Conservation (phyloP, 2,329 filamentous ascomycete species). For the Xylaria sp. region DNA sequence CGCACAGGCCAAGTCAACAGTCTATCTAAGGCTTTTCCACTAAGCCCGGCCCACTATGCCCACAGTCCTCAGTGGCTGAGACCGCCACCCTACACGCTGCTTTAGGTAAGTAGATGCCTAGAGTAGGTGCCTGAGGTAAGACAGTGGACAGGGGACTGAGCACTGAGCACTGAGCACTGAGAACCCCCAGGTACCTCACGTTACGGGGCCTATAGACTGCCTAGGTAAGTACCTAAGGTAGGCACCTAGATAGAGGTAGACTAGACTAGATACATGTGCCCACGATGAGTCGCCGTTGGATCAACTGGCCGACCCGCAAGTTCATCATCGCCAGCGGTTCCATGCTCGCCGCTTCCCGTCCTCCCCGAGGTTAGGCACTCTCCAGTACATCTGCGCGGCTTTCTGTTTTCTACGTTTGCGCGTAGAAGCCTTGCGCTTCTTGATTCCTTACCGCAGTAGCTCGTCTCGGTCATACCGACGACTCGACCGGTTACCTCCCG, state of each 20-base stretch:
- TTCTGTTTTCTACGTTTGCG: background rate
- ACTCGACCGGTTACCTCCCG: background rate
- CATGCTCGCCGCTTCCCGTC: background rate
- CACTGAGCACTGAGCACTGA: too few species aligned
- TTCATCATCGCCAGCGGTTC: slow-evolving; percentile 11
- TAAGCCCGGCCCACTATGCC: background rate
- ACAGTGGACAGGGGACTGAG: too few species aligned
- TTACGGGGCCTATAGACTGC: too few species aligned
- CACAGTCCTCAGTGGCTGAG: background rate
- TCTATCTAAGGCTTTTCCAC: background rate
- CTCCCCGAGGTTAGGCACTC: background rate
- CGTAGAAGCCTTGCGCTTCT: background rate
- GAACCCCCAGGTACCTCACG: too few species aligned
- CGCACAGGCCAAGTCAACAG: slow-evolving; percentile 8
- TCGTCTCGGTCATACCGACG: background rate
- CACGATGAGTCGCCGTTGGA: background rate
- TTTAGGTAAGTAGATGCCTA: background rate
- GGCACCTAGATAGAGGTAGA: too few species aligned
- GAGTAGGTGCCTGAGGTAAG: too few species aligned
- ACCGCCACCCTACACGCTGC: too few species aligned
- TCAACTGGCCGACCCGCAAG: slow-evolving; percentile 12
- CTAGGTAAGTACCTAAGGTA: too few species aligned
- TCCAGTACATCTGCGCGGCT: background rate
- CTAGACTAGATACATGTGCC: background rate
- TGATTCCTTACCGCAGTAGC: background rate